Base-by-base conservation (phyloP, 2,329 filamentous ascomycete genomes). In the Ascochyta clinopodiicola region DNA sequence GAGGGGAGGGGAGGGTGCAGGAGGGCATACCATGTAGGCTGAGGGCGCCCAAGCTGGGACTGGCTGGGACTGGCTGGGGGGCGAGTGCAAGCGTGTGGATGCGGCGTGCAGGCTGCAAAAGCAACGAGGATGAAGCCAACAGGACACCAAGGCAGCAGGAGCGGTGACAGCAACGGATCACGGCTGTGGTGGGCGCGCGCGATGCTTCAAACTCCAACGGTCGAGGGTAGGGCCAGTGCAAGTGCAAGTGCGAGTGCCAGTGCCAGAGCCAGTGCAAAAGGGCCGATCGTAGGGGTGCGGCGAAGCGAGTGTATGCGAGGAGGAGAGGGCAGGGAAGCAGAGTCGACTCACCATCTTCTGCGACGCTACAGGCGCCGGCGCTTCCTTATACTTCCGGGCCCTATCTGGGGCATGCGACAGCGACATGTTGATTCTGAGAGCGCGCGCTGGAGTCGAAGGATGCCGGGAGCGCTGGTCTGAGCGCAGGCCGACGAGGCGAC, bases 301-400 rank as follows among this genome's bases (percentile, higher is more conserved):
- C 55, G 63, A 62, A 67, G 60, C 60, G 62, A 64, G 66, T 50
- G 66, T 59, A 54, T 56, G 59, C 53, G 56, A 48, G 45, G 47
- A 51, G 37, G 55, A 58, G 56, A 62, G 63, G 58, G 54, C 62
- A 66, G 71, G 73, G 71, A 73, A 67, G 64, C 62, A 69, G 64
- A 75, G 71, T 73, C 71, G 68, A 77, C 75, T 77, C 70, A 77
- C 75, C 69, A 76, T 72, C 66, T 72, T 72, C 51, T 71, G 73
- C 69, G 71, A 74, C 73, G 74, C 74, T 74, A 73, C 73, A 74
- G 75, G 74, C 72, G 72, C 75, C 72, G 74, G 71, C 67, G 75
- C 73, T 76, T 77, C 74, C 74, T 77, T 77, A 77, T 77, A 77
- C 71, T 72, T 75, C 64, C 73, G 72, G 67, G 71, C 52, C 71